Evolutionary conservation across 2,329 filamentous ascomycete genomes (phyloP).

Genomic region (Arthrobotrys musiformis): DNA sequence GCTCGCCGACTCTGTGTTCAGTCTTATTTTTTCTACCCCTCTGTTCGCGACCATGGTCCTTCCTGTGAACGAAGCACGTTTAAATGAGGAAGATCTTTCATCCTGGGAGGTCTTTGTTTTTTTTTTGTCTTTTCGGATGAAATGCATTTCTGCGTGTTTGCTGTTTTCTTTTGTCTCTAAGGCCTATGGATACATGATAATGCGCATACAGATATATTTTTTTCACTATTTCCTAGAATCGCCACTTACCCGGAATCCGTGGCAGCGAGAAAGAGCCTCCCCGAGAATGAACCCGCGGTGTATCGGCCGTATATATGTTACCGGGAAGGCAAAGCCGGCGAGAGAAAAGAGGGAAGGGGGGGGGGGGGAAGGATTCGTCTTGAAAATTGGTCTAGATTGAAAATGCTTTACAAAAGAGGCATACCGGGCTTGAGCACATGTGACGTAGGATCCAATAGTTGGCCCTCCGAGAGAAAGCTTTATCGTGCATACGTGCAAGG

Average conservation of each 20-base stretch:
- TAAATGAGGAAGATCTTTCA: constrained; percentile 26
- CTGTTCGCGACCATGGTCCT: constrained; percentile 21
- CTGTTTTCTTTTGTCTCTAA: constrained; percentile 35
- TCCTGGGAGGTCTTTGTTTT: neutral
- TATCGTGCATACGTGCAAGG: neutral
- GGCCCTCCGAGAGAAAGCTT: neutral
- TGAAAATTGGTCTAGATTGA: too few species aligned
- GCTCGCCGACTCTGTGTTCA: neutral
- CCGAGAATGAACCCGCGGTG: constrained; percentile 6
- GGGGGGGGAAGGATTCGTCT: constrained; percentile 35
- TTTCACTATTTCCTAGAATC: constrained; percentile 14
- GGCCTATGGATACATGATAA: constrained; percentile 49
- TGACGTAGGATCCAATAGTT: constrained; percentile 39
- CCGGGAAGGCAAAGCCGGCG: constrained; percentile 2
- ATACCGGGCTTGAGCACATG: constrained; percentile 1
- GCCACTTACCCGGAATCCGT: neutral
- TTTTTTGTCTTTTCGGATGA: constrained; percentile 31
- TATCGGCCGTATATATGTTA: constrained; percentile 19
- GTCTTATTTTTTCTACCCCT: constrained; percentile 28
- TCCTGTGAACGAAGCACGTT: constrained; percentile 31
- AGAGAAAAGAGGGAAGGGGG: neutral
- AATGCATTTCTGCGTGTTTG: constrained; percentile 44
- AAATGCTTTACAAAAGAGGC: neutral
- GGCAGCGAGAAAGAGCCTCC: neutral
- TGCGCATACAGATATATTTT: constrained; percentile 40